phyloP scores from a whole-genome alignment of 495 filamentous ascomycete genomes.

The Penicillium crystallinum region DNA sequence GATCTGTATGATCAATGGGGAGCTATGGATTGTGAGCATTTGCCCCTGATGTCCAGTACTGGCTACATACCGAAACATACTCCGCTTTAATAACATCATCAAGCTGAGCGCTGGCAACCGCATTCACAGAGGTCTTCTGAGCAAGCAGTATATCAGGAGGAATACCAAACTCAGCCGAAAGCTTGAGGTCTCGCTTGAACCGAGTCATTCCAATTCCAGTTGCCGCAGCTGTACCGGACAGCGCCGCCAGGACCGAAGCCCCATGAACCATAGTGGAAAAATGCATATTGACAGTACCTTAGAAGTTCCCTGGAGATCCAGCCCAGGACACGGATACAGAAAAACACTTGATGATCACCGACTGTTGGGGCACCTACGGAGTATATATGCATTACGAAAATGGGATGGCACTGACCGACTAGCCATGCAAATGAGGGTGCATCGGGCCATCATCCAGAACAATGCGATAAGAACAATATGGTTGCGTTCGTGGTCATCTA shows the following conservation, averaged over 20 bases:
- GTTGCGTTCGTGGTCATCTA: slow-evolving; percentile 16
- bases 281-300: slow-evolving; percentile 8
- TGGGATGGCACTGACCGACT: neutral
- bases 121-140: slow-evolving; percentile 2
- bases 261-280: neutral
- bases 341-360: neutral
- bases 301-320: neutral
- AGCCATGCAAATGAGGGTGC: neutral
- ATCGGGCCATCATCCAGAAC: slow-evolving; percentile 5
- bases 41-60: neutral
- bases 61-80: slow-evolving; percentile 22
- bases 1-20: slow-evolving; percentile 42
- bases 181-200: slow-evolving; percentile 19
- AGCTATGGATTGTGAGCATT: slow-evolving; percentile 25
- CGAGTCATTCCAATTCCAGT: neutral
- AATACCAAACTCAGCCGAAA: slow-evolving; percentile 24
- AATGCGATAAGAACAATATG: slow-evolving; percentile 21
- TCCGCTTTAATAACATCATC: slow-evolving; percentile 8
- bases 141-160: slow-evolving; percentile 17
- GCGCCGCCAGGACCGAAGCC: slow-evolving; percentile 6
- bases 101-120: neutral
- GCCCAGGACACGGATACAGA: neutral
- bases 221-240: slow-evolving; percentile 8
- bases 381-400: neutral
- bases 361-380: neutral